Percentiles rank a stretch among this genome's conserved stretches.
phyloP scores from a whole-genome alignment of 2,329 filamentous ascomycete species.

The Tolypocladium pustulatum region DNA sequence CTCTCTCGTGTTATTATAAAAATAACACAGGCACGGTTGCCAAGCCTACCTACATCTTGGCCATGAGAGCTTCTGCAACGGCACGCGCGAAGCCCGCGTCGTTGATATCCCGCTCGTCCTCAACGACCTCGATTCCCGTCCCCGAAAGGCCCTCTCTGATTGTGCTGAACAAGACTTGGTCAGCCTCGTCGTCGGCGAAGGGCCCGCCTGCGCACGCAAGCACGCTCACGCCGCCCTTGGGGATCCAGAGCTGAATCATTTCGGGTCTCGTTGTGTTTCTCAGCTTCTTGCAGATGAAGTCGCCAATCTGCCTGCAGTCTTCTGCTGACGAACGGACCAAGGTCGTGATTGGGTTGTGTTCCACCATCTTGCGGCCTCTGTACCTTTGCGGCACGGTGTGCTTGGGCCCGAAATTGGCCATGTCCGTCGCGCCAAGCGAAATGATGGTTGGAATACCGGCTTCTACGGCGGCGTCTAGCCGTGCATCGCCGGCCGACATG shows the following conservation, averaged over 20 bases:
- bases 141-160: conserved; percentile 37
- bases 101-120: conserved; percentile 43
- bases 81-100: conserved; percentile 37
- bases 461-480: too few relatives aligned
- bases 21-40: neutral
- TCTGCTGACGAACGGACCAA: conserved; percentile 52
- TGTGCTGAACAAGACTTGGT: conserved; percentile 40
- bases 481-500: conserved; percentile 45
- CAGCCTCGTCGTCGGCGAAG: conserved; percentile 36
- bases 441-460: too few relatives aligned
- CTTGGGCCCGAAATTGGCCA: conserved; percentile 52
- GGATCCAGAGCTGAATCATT: conserved; percentile 46
- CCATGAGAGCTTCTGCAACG: conserved; percentile 31
- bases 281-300: conserved; percentile 45
- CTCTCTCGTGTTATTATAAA: neutral
- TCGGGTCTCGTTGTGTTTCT: conserved; percentile 24
- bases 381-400: conserved; percentile 46
- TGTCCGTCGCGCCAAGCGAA: conserved; percentile 45
- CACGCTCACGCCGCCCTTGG: conserved; percentile 49
- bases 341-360: conserved; percentile 58
- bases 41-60: conserved; percentile 11
- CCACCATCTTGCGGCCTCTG: conserved; percentile 38
- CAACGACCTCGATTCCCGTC: conserved; percentile 36
- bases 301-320: conserved; percentile 45
- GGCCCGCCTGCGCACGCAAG: conserved; percentile 41